Base-by-base conservation (phyloP, 768 basidiomycete species). In the Naganishia onofrii region DNA sequence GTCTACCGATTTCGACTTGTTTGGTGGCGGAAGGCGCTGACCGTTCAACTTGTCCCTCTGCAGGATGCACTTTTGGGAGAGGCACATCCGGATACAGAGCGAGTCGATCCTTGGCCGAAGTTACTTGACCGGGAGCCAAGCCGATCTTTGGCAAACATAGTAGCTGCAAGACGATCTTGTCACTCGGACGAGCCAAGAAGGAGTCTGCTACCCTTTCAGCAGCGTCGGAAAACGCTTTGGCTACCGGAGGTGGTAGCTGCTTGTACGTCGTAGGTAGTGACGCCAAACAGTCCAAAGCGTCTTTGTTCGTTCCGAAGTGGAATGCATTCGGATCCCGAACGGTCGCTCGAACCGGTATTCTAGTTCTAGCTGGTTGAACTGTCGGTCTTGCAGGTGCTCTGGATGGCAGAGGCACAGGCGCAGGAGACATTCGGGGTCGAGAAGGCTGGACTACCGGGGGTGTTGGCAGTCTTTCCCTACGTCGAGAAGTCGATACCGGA, bases 111-210 rank as follows among this genome's bases (percentile, higher is more conserved):
- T 28, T 54, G 31, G 36, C 17, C 15, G 32, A 17, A 15, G 65
- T 32, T 34, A 17, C 21, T n/a, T 66, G 56, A 8, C 68, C 68
- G 32, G 68, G 68, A 10, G 58, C 56, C 5, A 69, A 46, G 13
- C 68, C 68, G 13, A 69, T 57, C 31, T 69, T 69, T 19, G 68
- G 68, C 10, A 69, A 46, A 32, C 56, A 69, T 21, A 69, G 28
- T 5, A 69, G 56, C 46, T 69, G 46, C 28, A 69, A 34, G 4
- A 69, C 31, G n/a, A 44, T 19, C 48, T 56, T 28, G 44, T 69
- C 68, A 13, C 23, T 51, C 23, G 68, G 57, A 1, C 60, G 23
- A 32, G 46, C 56, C n/a, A 60, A 19, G 31, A 69, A 69, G 34
- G 36, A 2, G n/a, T 57, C 31, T 10, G 68, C 68, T 0, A 69